Evolutionary conservation across 2,329 filamentous ascomycete genomes (phyloP).

Genomic region (Atkinsonella hypoxylon): DNA sequence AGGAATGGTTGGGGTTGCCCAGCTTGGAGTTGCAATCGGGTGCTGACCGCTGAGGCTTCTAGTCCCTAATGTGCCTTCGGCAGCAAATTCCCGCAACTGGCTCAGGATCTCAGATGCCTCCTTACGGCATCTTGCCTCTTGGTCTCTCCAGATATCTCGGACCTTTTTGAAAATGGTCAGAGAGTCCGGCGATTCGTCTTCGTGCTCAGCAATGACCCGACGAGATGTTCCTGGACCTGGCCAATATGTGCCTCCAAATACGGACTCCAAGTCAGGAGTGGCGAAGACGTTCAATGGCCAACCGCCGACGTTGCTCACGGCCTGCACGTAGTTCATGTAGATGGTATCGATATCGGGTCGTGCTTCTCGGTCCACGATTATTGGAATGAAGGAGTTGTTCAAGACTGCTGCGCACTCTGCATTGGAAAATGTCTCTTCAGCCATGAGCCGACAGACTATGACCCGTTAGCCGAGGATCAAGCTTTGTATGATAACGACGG

Average conservation of each 20-base stretch:
- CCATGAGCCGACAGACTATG: constrained; percentile 78
- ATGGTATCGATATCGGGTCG: constrained; percentile 88
- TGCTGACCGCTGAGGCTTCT: constrained; percentile 20
- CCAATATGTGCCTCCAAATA: constrained; percentile 96
- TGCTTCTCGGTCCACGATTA: constrained; percentile 89
- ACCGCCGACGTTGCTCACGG: constrained; percentile 77
- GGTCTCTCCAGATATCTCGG: constrained; percentile 61
- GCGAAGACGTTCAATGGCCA: constrained; percentile 98
- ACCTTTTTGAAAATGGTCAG: constrained; percentile 75
- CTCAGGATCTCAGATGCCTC: constrained; percentile 73
- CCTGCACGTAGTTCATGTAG: constrained; percentile 97
- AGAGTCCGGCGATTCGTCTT: constrained; percentile 61
- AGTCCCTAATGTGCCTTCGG: constrained; percentile 64
- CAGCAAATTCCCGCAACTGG: constrained; percentile 76
- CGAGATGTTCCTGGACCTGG: constrained; percentile 56
- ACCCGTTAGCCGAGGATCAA: constrained; percentile 10
- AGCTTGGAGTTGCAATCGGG: constrained; percentile 18
- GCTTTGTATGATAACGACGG: neutral
- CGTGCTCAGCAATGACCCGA: constrained; percentile 24
- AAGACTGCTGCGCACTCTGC: constrained; percentile 67
- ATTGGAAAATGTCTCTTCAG: constrained; percentile 82
- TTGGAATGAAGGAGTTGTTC: constrained; percentile 79
- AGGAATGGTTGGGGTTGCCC: constrained; percentile 19
- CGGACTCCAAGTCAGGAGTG: constrained; percentile 81
- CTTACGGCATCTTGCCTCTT: constrained; percentile 69